Base-by-base conservation (phyloP, 164 flowering plant genomes). In the Berberis thunbergii region DNA sequence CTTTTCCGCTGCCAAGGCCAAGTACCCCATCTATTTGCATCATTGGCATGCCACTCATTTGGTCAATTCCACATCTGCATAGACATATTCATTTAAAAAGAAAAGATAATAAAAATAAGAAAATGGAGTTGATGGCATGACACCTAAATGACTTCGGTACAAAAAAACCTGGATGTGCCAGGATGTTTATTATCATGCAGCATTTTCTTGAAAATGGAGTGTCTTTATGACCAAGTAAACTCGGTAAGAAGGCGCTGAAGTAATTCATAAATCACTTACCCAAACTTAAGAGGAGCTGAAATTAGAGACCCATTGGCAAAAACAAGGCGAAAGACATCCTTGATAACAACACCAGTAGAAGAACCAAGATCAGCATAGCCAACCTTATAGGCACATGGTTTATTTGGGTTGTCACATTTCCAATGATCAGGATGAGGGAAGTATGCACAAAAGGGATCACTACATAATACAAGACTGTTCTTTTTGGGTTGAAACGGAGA, bases 21-120 rank as follows among this genome's bases (percentile, higher is more conserved):
- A 95, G 86, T 2, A 91, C 78, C 66, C 97, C 99, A 68, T 91
- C 99, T 8, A 85, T 67, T 13, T 84, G 81, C 56, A 61, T 1
- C 12, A 66, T n/a, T 40, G 79, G 84, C 3, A 77, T 79, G 57
- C 81, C n/a, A 48, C 61, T 63, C 42, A 61, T 64, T 73, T 95
- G 97, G 78, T 94, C 91, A 66, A 90, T 90, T 38, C 98, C 97
- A 73, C 99, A 95, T 48, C 97, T 91, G 81, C 49, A 69, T 2
- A 56, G 5, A 3, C 7, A 26, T 26, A 2, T 7, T 6, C 2
- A 48, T 6, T 48, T 48, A 7, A 48, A 11, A 48, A 48, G 13
- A 53, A 1, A 53, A 53, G 13, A 9, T 53, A 26, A n/a, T 4
- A 3, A n/a, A 26, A 26, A 26, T 26, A 26, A 26, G 26, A 26